Evolutionary conservation across 768 basidiomycete species (phyloP), one percentile per base, ranked within the genome.

Genomic region (Naganishia vaughanmartiniae): DNA sequence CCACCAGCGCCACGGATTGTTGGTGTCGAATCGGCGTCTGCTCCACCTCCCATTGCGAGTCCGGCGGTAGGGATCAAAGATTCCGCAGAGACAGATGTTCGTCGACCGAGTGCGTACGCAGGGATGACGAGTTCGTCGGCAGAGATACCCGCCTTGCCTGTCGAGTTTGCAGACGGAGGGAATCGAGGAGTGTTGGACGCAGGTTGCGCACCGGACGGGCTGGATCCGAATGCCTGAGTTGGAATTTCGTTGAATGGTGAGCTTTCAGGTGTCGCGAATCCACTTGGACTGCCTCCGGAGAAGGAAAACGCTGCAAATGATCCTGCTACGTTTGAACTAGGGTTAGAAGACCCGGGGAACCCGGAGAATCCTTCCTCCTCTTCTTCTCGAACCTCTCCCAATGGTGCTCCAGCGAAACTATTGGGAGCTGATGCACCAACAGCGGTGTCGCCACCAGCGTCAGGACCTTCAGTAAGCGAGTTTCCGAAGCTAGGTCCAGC

Each of bases 1-100:
- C 48, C 51, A 24, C 30, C 3, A 11, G 42, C n/a, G 15, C 53
- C 60, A 36, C 53, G 33, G 31, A 58, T 34, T 33, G 57, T 58
- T n/a, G 57, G 57, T 28, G 48, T 54, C 7, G 51, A 7, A 26
- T 48, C 45, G 7, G 58, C 28, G 17, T 54, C 46, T 2, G 2
- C 42, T 7, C 42, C 42, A 42, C 42, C 42, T 2, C 42, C 42
- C 42, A 42, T 11, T 21, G 28, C 51, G 21, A 65, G 30, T 42
- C 34, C 53, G 28, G 48, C 48, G 3, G 79, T 90, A 87, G 66
- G 96, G 87, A n/a, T 87, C 78, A 98, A 92, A 4, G 93, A 92
- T 81, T 99, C 96, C 5, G 96, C 96, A 67, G 91, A 93, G 70
- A 99, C 93, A 45, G 94, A 97, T 2, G 91, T 90, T 53, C 96